Conservation (phyloP, 2,329 filamentous ascomycete genomes). For the Elsinoe fawcettii region DNA sequence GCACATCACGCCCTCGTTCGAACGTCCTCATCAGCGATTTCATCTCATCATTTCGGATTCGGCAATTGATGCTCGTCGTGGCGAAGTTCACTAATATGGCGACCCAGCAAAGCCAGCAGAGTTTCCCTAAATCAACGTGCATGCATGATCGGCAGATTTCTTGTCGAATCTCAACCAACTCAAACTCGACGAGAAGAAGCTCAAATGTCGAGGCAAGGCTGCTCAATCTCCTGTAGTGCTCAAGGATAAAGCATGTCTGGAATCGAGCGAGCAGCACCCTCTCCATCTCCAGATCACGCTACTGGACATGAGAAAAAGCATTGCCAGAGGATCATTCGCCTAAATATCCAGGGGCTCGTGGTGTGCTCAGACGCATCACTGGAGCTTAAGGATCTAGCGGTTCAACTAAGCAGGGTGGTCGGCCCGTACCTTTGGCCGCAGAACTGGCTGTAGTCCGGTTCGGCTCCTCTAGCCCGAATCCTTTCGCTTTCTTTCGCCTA, state of each 20-base stretch:
- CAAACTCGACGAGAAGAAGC: no score
- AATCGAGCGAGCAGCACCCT: no score
- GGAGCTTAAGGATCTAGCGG: not conserved
- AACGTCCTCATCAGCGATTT: not conserved
- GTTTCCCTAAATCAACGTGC: not conserved
- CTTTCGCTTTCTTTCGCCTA: not conserved
- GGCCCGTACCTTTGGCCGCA: not conserved
- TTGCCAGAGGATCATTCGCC: not conserved
- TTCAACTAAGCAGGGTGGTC: not conserved
- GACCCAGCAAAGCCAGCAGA: not conserved
- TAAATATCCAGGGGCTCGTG: not conserved
- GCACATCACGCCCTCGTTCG: not conserved
- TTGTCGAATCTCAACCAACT: not conserved
- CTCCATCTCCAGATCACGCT: not conserved
- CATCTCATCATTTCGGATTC: not conserved
- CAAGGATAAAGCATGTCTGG: no score
- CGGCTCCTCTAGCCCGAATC: not conserved
- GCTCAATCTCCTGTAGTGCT: no score
- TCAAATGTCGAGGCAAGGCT: no score
- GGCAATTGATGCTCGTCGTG: not conserved
- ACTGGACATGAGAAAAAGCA: not conserved
- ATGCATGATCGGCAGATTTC: not conserved
- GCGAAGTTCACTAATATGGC: not conserved
- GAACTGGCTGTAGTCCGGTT: not conserved
- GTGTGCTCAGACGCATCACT: not conserved